Evolutionary conservation across 2,329 filamentous ascomycete species (phyloP).

Genomic region (Arachnomyces sp.): DNA sequence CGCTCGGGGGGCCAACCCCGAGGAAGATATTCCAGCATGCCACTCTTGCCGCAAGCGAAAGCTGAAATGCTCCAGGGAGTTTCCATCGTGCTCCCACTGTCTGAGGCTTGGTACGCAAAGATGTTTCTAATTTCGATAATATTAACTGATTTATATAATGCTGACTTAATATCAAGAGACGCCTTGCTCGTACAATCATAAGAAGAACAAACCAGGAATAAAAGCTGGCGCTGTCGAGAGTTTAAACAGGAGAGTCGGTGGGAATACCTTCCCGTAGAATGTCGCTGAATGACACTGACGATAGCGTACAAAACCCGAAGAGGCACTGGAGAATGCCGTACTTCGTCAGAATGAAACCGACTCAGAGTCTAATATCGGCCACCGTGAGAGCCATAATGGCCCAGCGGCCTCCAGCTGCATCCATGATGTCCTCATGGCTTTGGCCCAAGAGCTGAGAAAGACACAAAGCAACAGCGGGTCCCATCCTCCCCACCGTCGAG

Average conservation of each 20-base stretch:
- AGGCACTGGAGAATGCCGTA: conserved; percentile 12
- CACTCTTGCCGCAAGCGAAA: conserved; percentile 27
- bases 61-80: conserved; percentile 28
- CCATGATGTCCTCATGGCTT: conserved; percentile 2
- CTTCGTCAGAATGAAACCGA: background rate
- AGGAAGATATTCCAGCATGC: conserved; percentile 19
- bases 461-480: too few species aligned
- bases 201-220: conserved; percentile 30
- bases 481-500: too few species aligned
- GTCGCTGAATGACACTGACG: conserved; percentile 10
- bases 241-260: conserved; percentile 25
- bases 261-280: conserved; percentile 11
- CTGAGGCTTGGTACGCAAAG: conserved; percentile 18
- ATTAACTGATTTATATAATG: too few species aligned
- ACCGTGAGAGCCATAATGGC: too few species aligned
- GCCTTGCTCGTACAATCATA: conserved; percentile 24
- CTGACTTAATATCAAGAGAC: too few species aligned
- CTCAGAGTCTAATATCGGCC: too few species aligned
- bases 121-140: too few species aligned
- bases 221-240: conserved; percentile 32
- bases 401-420: background rate
- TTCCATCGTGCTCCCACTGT: conserved; percentile 27
- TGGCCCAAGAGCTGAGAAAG: background rate
- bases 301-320: conserved; percentile 14
- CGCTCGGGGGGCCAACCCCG: too few species aligned